A percentile compares a stretch with the other conserved stretches of the same genome.
Conservation (phyloP, 2,329 filamentous ascomycete species). For the Daldinia sp. region DNA sequence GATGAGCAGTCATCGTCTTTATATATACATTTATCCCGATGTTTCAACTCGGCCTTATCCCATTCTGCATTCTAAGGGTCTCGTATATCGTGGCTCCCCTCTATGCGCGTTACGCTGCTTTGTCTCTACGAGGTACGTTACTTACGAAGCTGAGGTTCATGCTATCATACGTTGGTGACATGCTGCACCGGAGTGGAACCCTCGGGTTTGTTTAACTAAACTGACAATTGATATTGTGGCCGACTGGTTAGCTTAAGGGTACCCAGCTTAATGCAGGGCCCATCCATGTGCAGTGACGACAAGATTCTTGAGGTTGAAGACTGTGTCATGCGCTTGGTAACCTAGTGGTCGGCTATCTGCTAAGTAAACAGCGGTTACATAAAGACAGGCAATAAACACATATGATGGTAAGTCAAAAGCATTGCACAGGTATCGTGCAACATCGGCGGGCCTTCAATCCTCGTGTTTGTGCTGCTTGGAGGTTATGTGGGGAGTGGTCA, state of each 20-base stretch:
- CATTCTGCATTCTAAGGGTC: conserved; percentile 12
- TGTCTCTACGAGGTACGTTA: conserved; percentile 35
- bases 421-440: conserved; percentile 32
- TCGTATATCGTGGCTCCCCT: conserved; percentile 35
- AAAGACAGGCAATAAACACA: conserved; percentile 24
- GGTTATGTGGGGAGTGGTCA: conserved; percentile 34
- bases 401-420: conserved; percentile 22
- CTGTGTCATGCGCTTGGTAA: conserved; percentile 14
- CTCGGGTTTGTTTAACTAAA: conserved; percentile 1
- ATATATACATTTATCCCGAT: conserved; percentile 30
- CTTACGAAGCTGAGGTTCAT: conserved; percentile 28
- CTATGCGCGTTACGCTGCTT: conserved; percentile 11
- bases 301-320: conserved; percentile 28
- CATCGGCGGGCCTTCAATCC: conserved; percentile 32
- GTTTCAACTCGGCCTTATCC: conserved; percentile 10
- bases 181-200: conserved; percentile 35
- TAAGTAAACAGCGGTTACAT: conserved; percentile 14
- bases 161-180: conserved; percentile 39
- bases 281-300: conserved; percentile 29
- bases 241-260: conserved; percentile 19
- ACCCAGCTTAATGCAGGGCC: conserved; percentile 20
- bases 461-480: conserved; percentile 37
- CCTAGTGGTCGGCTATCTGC: conserved; percentile 19
- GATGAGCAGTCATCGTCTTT: conserved; percentile 26
- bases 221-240: conserved; percentile 9